Evolutionary conservation across 2,329 filamentous ascomycete species (phyloP), one percentile per base, ranked within the genome.

Genomic region (Aspergillus pseudotamarii): DNA sequence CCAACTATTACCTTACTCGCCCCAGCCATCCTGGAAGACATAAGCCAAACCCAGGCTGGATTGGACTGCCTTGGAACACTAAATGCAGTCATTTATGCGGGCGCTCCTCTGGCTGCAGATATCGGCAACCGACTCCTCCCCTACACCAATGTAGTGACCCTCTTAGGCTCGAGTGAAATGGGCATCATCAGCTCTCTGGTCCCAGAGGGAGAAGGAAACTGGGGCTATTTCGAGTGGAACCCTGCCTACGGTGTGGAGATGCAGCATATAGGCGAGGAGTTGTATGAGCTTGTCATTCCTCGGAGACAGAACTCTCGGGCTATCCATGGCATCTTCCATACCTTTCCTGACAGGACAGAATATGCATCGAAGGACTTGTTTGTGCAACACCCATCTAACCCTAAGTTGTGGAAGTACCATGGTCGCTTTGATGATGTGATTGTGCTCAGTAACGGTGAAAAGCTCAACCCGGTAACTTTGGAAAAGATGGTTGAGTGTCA

Each of bases 371-470:
- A 61, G 11, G 71, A 73, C 50, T 64, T 82, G 0, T 83, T 70
- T 48, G 63, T 61, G 1, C 68, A 62, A 16, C 80, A 83, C 62
- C 76, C 81, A 0, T 72, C 65, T 1, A 76, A 76, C 14, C 66
- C 71, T 1, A n/a, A 45, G 0, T n/a, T n/a, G 2, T 68, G 64
- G 62, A 43, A 21, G 10, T 65, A 57, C 34, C 28, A 58, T 6
- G 66, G 64, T 19, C 56, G 64, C 1, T 19, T 32, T 61, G 80
- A 82, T 66, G 80, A 83, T 65, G 72, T 81, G 0, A 74, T 83
- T 10, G 74, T 81, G 0, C 69, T 81, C 28, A 72, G 69, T 6
- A 81, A 78, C 63, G 79, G 80, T 1, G 74, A 79, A 56, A 83
- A 83, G 64, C 72, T 79, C 41, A 81, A 82, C 41, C 80, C 81